Base-by-base conservation (phyloP, 1,284 basidiomycete species). In the Inonotus hispidus region DNA sequence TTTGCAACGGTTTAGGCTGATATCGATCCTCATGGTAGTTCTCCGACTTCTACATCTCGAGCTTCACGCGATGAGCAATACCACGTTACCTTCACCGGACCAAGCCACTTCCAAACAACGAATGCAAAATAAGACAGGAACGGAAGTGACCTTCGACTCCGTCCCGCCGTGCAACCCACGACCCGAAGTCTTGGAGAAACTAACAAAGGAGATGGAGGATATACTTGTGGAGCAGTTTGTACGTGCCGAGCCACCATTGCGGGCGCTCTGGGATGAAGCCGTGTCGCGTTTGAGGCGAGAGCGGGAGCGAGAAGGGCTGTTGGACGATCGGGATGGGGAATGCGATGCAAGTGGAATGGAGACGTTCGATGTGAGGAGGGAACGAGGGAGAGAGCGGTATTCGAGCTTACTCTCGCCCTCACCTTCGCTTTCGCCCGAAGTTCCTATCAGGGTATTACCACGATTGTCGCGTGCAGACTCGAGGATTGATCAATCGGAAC, bases 1-100 rank as follows among this genome's bases (percentile, higher is more conserved):
- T 59, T 66, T 35, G 57, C 21, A 53, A 14, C 49, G n/a, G 63
- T 43, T 2, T n/a, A n/a, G 16, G 16, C 19, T 43, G 16, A 43
- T 21, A 43, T 43, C 32, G 53, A 49, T 50, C 50, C 56, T 39
- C 35, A 27, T 65, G 7, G 10, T 53, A 76, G 73, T 72, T 23
- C 74, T 74, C 4, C 67, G 75, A 27, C 71, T 78, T 54, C 66
- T 79, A 2, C 76, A 79, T 63, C 73, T 76, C 1, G 71, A 77
- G 58, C 64, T 79, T 0, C 75, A 75, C 41, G 73, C 56, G 2
- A 58, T 58, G 56, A 37, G 13, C 32, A 49, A 29, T 1, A 5
- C 5, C 6, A n/a, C 77, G 37, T 70, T 72, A 25, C 19, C 11
- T 35, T 6, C 38, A 11, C 32, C 60, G 16, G 39, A 41, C n/a